Base-by-base conservation (phyloP, 164 flowering plant genomes). In the Tinospora cordifolia region DNA sequence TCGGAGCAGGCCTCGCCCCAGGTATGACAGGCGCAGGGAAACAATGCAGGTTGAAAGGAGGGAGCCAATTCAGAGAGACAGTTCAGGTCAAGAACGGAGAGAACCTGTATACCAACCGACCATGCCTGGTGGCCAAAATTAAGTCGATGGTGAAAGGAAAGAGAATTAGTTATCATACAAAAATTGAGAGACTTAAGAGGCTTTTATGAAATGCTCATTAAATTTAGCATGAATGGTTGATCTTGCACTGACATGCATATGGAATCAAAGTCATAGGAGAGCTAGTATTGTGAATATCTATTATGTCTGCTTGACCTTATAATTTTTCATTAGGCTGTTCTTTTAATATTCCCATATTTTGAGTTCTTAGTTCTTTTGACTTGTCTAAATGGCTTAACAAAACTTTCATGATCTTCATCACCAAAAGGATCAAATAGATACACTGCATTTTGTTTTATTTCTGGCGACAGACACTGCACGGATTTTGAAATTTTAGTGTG, bases 21-120 rank as follows among this genome's bases (percentile, higher is more conserved):
- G 98, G 34, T 83, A 87, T 75, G 94, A 91, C 79, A 87, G 90
- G 78, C 92, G 93, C 40, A 79, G 89, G 30, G 90, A 88, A 57
- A 79, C 87, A 71, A 87, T 89, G 91, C 95, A 83, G 78, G 87
- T 77, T 63, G 88, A 77, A 22, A 83, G 92, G 72, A 82, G 92
- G 76, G 84, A 77, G 27, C 81, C 90, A 17, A 65, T 79, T 57
- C 87, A 77, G 63, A 69, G 81, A 75, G 81, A 75, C 41, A 66
- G 34, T 63, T 70, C 67, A 78, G 63, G 68, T 27, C 79, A 78
- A 14, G 73, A 75, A 47, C 81, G 51, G 39, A 68, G 77, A 59
- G 74, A 51, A 13, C 79, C 87, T 36, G 34, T 34, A 40, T 74
- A 70, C 62, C 84, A 75, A 64, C 74, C 81, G 39, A 30, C 69